Conservation (phyloP, 1,284 basidiomycete genomes). For the Malassezia yamatoensis region DNA sequence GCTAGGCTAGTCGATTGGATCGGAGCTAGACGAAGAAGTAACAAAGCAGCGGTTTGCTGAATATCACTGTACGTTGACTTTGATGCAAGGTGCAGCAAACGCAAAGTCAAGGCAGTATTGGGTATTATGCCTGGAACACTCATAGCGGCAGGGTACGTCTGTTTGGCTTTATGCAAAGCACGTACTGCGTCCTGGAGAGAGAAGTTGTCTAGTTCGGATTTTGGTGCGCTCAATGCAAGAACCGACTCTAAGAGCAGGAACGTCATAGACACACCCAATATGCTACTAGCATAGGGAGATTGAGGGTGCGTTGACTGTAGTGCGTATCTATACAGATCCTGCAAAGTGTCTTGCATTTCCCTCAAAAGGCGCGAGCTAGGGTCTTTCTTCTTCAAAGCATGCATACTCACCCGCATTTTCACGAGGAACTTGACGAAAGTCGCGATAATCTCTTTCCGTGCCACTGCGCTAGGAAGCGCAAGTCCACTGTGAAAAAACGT, state of each 20-base stretch:
- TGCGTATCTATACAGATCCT: constrained; percentile 20
- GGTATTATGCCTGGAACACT: constrained; percentile 22
- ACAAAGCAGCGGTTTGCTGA: constrained; percentile 23
- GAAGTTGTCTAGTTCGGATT: neutral
- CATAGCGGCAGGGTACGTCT: constrained; percentile 24
- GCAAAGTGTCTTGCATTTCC: constrained; percentile 20
- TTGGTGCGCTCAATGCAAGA: neutral
- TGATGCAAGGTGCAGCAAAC: constrained; percentile 25
- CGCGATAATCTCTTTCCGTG: constrained; percentile 29
- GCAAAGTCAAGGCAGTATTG: constrained; percentile 22
- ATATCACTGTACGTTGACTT: constrained; percentile 37
- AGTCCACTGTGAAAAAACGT: constrained; percentile 28
- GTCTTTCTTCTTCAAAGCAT: constrained; percentile 22
- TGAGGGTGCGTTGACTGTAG: constrained; percentile 31
- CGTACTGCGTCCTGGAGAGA: constrained; percentile 5
- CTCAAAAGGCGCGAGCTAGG: constrained; percentile 11
- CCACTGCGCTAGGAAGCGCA: constrained; percentile 27
- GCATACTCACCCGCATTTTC: constrained; percentile 30
- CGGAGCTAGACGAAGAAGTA: constrained; percentile 25
- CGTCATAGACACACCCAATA: constrained; percentile 31
- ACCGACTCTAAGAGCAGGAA: constrained; percentile 27
- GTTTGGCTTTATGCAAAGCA: constrained; percentile 29
- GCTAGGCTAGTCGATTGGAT: constrained; percentile 26
- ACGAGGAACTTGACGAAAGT: constrained; percentile 34
- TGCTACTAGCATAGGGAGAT: constrained; percentile 34